phyloP scores from a whole-genome alignment of 805 yeast species.

The Zygoascus ofunaensis region DNA sequence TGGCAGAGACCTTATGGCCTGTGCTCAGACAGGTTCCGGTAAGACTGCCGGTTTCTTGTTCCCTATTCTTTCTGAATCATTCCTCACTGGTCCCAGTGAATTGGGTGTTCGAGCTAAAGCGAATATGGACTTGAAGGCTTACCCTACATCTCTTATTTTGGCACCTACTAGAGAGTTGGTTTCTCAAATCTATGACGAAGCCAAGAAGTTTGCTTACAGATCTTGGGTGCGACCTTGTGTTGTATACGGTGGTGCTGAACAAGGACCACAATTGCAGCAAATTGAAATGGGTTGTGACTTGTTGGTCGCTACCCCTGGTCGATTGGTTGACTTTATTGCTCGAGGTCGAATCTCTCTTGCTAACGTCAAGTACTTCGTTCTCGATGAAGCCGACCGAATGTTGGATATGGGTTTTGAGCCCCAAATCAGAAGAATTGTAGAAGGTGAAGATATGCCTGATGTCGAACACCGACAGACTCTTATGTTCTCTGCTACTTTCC shows the following conservation, averaged over 20 bases:
- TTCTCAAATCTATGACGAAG: slow-evolving; percentile 92
- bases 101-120: slow-evolving; percentile 33
- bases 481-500: slow-evolving; percentile 99
- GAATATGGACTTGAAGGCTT: slow-evolving; percentile 57
- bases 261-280: slow-evolving; percentile 76
- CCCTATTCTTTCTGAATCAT: slow-evolving; percentile 92
- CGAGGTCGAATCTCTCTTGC: slow-evolving; percentile 86
- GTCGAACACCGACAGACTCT: slow-evolving; percentile 89
- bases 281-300: slow-evolving; percentile 91
- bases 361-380: slow-evolving; percentile 85
- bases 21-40: slow-evolving; percentile 99
- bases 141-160: slow-evolving; percentile 88
- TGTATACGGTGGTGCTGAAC: slow-evolving; percentile 98
- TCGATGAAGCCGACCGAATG: slow-evolving; percentile 99
- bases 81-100: slow-evolving; percentile 75
- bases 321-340: slow-evolving; percentile 90
- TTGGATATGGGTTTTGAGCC: slow-evolving; percentile 99
- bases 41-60: slow-evolving; percentile 99
- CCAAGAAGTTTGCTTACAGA: slow-evolving; percentile 90
- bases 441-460: slow-evolving; percentile 95
- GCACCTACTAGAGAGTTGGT: slow-evolving; percentile 99
- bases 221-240: slow-evolving; percentile 97
- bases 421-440: slow-evolving; percentile 96
- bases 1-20: slow-evolving; percentile 91
- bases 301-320: slow-evolving; percentile 98